Evolutionary conservation across 129 eudicot genomes (phyloP).

Genomic region (Glebionis coronaria): DNA sequence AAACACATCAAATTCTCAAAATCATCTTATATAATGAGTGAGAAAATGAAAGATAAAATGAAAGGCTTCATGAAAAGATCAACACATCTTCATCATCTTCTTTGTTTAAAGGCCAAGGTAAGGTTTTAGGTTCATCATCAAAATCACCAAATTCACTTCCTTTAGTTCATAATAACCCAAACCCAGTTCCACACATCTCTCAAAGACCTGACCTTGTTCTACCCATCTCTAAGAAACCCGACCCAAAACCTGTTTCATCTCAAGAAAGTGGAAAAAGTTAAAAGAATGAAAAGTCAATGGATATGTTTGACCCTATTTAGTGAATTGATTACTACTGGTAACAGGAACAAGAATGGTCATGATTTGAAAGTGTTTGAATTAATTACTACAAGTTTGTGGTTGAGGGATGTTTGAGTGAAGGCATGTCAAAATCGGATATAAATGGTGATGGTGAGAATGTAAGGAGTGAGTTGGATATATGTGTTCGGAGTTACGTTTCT

Average conservation of each 20-base stretch:
- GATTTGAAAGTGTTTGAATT: slow-evolving; percentile 68
- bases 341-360: slow-evolving; percentile 73
- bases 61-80: slow-evolving; percentile 93
- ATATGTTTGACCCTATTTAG: slow-evolving; percentile 84
- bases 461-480: slow-evolving; percentile 40
- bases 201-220: no score
- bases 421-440: slow-evolving; percentile 21
- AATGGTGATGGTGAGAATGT: background rate
- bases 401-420: slow-evolving; percentile 49
- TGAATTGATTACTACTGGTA: slow-evolving; percentile 69
- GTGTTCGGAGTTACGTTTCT: slow-evolving; percentile 60
- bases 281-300: slow-evolving; percentile 22
- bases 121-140: slow-evolving; percentile 78
- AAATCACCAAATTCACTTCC: slow-evolving; percentile 25
- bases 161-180: slow-evolving; percentile 14
- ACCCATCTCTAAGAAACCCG: no score
- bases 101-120: slow-evolving; percentile 86
- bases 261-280: slow-evolving; percentile 17
- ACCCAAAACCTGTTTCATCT: slow-evolving; percentile 30
- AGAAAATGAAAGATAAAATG: slow-evolving; percentile 77
- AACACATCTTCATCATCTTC: slow-evolving; percentile 63
- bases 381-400: no score
- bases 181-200: slow-evolving; percentile 27
- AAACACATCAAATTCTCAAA: slow-evolving; percentile 1
- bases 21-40: slow-evolving; percentile 46